Base-by-base conservation (phyloP, 2,329 filamentous ascomycete genomes). In the Exophiala viscosa region DNA sequence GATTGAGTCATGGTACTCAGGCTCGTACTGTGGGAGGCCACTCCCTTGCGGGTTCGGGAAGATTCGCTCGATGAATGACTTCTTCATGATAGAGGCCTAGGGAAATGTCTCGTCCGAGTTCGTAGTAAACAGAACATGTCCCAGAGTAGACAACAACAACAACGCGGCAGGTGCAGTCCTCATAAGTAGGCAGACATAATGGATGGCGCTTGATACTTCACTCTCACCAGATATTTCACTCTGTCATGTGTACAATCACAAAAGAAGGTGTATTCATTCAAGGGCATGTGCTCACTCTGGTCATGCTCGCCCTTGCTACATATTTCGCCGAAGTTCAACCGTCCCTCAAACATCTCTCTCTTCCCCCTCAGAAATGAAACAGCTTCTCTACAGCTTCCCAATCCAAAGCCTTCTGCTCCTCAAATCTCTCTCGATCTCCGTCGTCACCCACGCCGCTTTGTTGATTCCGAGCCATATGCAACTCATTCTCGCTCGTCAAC, bases 31-130 rank as follows among this genome's bases (percentile, higher is more conserved):
- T 18, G 54, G 52, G 15, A 57, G 44, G 10, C 32, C 17, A 42
- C 43, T 46, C 13, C 47, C 40, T 32, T 55, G 52, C 9, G 57
- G 20, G 18, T 55, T 50, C 7, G 60, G 60, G 44, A 62, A 62
- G 15, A 62, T 58, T 10, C 60, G 55, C 35, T 62, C 60, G 33
- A 62, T 59, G 40, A 62, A 56, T 7, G 60, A 62, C 52, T 59
- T 58, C 28, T 61, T 59, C 60, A 62, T 62, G 33, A 23, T 41
- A 45, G 31, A 14, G 17, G 14, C 17, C 20, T 32, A 32, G 32
- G 34, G 23, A 28, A 7, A 28, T 28, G 23, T 18, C 17, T 40
- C 5, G 18, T 4, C 14, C 38, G 13, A 14, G 17, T n/a, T 15
- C n/a, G 5, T n/a, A 14, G 40, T 10, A n/a, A 23, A 23, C 9